phyloP scores from a whole-genome alignment of 371 early-diverging fungal genomes.

The Rozella allomycis region DNA sequence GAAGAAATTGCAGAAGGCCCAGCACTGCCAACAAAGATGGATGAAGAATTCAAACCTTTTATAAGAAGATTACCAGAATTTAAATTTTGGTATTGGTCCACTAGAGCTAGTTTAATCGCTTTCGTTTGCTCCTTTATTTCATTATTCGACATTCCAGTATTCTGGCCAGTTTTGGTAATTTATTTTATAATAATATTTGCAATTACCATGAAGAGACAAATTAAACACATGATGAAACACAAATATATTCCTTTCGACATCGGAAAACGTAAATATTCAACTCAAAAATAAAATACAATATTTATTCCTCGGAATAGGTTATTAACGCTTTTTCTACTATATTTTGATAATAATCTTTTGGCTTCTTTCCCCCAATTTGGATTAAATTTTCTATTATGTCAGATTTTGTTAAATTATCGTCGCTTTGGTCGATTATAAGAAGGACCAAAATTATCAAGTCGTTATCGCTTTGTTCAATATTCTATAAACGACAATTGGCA shows the following conservation, averaged over 20 bases:
- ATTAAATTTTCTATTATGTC: no score
- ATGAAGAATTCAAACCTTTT: constrained; percentile 96
- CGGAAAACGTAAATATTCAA: constrained; percentile 80
- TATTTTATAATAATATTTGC: constrained; percentile 88
- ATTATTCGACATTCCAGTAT: constrained; percentile 91
- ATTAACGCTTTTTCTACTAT: no score
- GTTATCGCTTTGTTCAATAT: no score
- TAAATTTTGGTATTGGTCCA: constrained; percentile 70
- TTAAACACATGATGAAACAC: constrained; percentile 94
- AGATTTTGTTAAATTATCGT: no score
- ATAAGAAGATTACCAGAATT: constrained; percentile 97
- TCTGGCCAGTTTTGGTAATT: constrained; percentile 49
- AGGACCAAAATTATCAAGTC: no score
- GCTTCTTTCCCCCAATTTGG: no score
- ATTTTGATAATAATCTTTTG: no score
- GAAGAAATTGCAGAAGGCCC: constrained; percentile 49
- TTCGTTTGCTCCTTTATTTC: constrained; percentile 6
- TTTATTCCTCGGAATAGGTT: no score
- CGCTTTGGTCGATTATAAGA: no score
- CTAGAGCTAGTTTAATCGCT: neutral
- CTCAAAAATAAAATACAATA: no score
- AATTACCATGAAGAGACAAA: constrained; percentile 86
- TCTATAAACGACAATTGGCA: no score
- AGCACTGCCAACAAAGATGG: constrained; percentile 54
- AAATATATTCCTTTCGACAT: constrained; percentile 91